Base-by-base conservation (phyloP, 1,139 yeast genomes). In the Geotrichum klebahnii region DNA sequence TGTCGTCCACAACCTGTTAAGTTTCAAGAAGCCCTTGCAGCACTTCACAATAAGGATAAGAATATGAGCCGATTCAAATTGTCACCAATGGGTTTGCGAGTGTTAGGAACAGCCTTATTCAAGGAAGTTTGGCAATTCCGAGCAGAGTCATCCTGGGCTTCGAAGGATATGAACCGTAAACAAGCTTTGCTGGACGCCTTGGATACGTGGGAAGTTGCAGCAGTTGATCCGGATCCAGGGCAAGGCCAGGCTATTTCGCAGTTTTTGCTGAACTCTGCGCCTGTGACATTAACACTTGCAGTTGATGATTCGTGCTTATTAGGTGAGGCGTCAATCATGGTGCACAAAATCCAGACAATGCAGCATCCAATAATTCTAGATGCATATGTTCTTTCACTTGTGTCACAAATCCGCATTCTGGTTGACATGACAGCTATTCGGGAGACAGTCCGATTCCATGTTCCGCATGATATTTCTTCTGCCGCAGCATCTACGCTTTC, bases 361-460 rank as follows among this genome's bases (percentile, higher is more conserved):
- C 58, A 57, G 35, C 64, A 62, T 35, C 65, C 65, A 3, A 45
- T 61, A 39, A 53, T 61, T 22, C 48, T 58, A 14, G 48, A 53
- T 17, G 57, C 58, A 9, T 48, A 54, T 34, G 51, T 61, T 14
- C 43, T 56, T 26, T 41, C 55, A 20, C 47, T 61, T 32, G 57
- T 60, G 22, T 46, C 60, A 3, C 59, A 61, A 43, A 47, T 57
- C 33, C 54, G 63, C n/a, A 52, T 59, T n/a, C 47, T 55, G 23
- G 52, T 62, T 12, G 65, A 62, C 44, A 40, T 62, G 46, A 49
- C 60, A 2, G 45, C 59, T 2, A 43, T 48, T 17, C 42, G 48
- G 6, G 46, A 52, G 10, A 37, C 53, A 2, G 56, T 62, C 36
- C 54, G 63, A 17, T 57, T 55, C 44, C 63, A 57, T 43, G 61